Conservation (phyloP, 2,329 filamentous ascomycete genomes). For the Biscogniauxia mediterranea region DNA sequence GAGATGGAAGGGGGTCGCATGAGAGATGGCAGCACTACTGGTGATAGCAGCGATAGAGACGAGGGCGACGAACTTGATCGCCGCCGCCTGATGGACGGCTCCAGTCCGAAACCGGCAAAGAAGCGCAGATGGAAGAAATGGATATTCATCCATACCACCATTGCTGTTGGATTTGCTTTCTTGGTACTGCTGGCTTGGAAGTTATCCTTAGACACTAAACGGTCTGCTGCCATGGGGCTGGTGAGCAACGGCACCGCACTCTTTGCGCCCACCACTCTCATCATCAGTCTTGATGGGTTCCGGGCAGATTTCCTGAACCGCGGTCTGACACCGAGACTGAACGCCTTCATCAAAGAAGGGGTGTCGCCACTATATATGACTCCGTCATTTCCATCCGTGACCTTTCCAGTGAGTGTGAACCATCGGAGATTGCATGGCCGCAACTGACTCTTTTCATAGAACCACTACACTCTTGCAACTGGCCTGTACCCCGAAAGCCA, state of each 20-base stretch:
- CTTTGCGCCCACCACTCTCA: constrained; percentile 87
- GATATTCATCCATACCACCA: constrained; percentile 52
- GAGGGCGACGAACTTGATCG: constrained; percentile 59
- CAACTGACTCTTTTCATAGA: constrained; percentile 35
- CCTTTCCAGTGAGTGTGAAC: constrained; percentile 62
- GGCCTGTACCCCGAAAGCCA: constrained; percentile 91
- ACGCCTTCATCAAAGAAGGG: constrained; percentile 74
- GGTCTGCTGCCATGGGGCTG: constrained; percentile 32
- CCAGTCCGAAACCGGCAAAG: constrained; percentile 47
- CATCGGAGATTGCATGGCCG: constrained; percentile 14
- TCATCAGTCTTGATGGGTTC: constrained; percentile 94
- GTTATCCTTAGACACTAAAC: constrained; percentile 48
- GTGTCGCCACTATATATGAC: constrained; percentile 91
- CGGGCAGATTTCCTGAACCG: constrained; percentile 88
- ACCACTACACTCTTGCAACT: constrained; percentile 91
- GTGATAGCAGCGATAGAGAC: constrained; percentile 60
- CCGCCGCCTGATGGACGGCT: constrained; percentile 47
- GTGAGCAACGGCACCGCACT: constrained; percentile 81
- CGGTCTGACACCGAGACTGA: constrained; percentile 78
- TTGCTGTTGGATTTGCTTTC: constrained; percentile 54
- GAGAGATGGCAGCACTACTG: constrained; percentile 63
- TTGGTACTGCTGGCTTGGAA: constrained; percentile 59
- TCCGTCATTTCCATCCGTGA: constrained; percentile 93
- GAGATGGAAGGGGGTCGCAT: constrained; percentile 71
- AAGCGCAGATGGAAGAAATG: constrained; percentile 53